A percentile compares a stretch with the other conserved stretches of the same genome.
Evolutionary conservation across 2,329 filamentous ascomycete species (phyloP).

Genomic region (Magnaporthiopsis incrustans): DNA sequence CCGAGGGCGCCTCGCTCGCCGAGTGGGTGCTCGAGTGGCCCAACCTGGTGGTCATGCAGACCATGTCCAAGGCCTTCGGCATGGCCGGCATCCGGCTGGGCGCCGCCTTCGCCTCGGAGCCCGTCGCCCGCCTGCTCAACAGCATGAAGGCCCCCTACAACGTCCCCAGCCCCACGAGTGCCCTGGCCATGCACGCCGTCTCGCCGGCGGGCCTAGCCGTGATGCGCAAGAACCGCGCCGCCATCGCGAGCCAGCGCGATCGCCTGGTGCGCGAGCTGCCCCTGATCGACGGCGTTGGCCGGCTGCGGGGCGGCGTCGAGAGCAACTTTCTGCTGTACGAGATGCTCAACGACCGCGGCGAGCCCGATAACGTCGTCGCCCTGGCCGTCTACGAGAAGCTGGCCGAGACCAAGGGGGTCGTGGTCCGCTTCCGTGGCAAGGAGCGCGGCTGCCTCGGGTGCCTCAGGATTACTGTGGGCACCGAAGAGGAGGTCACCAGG

Average conservation of each 20-base stretch:
- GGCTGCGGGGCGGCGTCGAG: slow-evolving; percentile 68
- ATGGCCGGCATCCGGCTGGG: slow-evolving; percentile 89
- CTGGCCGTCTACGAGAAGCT: slow-evolving; percentile 74
- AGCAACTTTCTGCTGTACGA: slow-evolving; percentile 91
- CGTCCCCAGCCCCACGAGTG: slow-evolving; percentile 79
- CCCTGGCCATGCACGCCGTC: slow-evolving; percentile 69
- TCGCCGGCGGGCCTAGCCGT: slow-evolving; percentile 56
- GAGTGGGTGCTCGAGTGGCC: slow-evolving; percentile 90
- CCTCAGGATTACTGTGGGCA: slow-evolving; percentile 85
- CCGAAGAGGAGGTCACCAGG: slow-evolving; percentile 72
- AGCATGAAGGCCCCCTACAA: slow-evolving; percentile 95
- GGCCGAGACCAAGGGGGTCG: slow-evolving; percentile 80
- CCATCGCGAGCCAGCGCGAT: slow-evolving; percentile 69
- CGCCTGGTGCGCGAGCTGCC: slow-evolving; percentile 67
- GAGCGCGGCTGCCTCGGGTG: slow-evolving; percentile 86
- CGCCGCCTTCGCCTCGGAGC: slow-evolving; percentile 68
- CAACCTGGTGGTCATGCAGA: slow-evolving; percentile 97
- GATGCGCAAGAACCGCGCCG: slow-evolving; percentile 64
- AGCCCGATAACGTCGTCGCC: slow-evolving; percentile 72
- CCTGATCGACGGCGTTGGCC: slow-evolving; percentile 67
- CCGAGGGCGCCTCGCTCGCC: slow-evolving; percentile 66
- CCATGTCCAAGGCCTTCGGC: slow-evolving; percentile 94
- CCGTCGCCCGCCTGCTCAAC: slow-evolving; percentile 76
- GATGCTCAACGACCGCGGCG: slow-evolving; percentile 64
- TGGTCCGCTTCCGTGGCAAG: slow-evolving; percentile 88